Base-by-base conservation (phyloP, 1,139 yeast species). In the Blastobotrys niveus region DNA sequence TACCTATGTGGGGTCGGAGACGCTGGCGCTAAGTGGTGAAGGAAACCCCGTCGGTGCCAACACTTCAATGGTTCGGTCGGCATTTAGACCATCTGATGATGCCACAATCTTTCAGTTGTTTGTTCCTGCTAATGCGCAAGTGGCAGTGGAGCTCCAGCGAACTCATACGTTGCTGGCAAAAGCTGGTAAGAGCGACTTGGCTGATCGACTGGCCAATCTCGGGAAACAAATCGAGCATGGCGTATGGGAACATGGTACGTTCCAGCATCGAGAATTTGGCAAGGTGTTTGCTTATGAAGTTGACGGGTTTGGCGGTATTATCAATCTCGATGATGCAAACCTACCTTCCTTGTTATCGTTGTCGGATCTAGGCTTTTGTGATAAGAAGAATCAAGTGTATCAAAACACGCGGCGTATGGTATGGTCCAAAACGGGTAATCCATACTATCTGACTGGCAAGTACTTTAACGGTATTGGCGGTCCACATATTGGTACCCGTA, bases 81-180 rank as follows among this genome's bases (percentile, higher is more conserved):
- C 95, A 0, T 87, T 87, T 61, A 67, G 96, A 54, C 96, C 96
- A 4, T 82, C 93, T 26, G 96, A 87, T 60, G 96, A 87, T 63
- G 88, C 95, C 1, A 80, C 91, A 31, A 77, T 82, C 19, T 76
- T 76, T 45, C 96, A 86, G 61, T 80, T 80, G 51, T 83, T 86
- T 59, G 74, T 88, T 34, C 96, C 96, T 0, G 95, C 89, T 1
- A 87, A 87, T 58, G 87, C 89, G 2, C 89, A 83, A 54, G 68
- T 84, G 69, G 63, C 80, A 27, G 78, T 79, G 0, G 94, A 86
- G 58, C 66, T 84, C 40, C 63, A 61, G 41, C 61, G 63, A n/a
- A 52, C 62, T n/a, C 53, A 62, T 21, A 46, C 50, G 34, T 29
- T 64, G 30, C 48, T 64, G 8, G 38, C 29, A 7, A 53, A 51